Base-by-base conservation (phyloP, 495 filamentous ascomycete genomes). In the Penicilliopsis zonata region DNA sequence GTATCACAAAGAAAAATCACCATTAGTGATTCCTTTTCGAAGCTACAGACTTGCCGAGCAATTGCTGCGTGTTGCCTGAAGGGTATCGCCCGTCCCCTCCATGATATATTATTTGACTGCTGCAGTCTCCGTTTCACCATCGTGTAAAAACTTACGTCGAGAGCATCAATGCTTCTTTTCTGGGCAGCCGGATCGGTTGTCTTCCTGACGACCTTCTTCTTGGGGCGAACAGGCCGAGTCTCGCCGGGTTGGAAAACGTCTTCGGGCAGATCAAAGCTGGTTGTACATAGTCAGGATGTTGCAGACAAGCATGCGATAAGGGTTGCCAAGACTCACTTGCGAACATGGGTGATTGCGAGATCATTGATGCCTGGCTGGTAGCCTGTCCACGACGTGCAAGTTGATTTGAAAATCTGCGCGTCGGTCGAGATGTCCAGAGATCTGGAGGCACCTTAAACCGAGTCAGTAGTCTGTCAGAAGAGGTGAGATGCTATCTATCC, bases 211-310 rank as follows among this genome's bases (percentile, higher is more conserved):
- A 58, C 65, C 61, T 77, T 86, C 49, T 73, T 76, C 52, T 69
- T 71, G 14, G 77, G 69, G 33, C 69, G 75, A 4, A 52, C 43
- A 9, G 83, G 82, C 40, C 73, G 79, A 15, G 57, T 59, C 54
- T 98, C 90, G 37, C 86, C 86, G 3, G 75, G 57, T 36, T 76
- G 68, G 52, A 98, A 98, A 1, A 96, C 76, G 52, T 98, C 86
- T 32, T 78, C 74, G 13, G 90, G 92, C 13, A 98, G 65, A 47
- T 85, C 80, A 45, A 77, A 83, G 50, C 86, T 93, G 33, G 4
- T 43, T 21, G 21, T 26, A 31, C 41, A n/a, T n/a, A 43, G 47
- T 36, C 47, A 50, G 10, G 10, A 27, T 13, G 10, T 12, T 27
- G n/a, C n/a, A 27, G 4, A 27, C n/a, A n/a, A n/a, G n/a, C n/a